phyloP scores from a whole-genome alignment of 495 filamentous ascomycete genomes.

The Oidiodendron maius region DNA sequence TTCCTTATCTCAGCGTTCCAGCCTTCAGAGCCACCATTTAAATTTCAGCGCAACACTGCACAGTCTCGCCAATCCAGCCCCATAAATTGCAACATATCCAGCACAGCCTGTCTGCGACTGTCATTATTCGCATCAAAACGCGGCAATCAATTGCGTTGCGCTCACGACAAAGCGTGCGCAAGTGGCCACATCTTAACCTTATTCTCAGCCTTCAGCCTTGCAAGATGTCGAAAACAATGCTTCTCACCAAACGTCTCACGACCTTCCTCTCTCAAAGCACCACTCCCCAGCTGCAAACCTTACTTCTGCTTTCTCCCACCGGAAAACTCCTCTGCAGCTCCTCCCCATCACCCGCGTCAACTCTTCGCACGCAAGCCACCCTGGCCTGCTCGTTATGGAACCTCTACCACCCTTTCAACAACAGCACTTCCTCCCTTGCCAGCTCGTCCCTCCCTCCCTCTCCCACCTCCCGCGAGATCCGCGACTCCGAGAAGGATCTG shows the following conservation, averaged over 20 bases:
- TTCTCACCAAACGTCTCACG: slow-evolving; percentile 23
- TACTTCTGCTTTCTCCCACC: slow-evolving; percentile 22
- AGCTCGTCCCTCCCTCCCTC: slow-evolving; percentile 5
- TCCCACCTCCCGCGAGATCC: not conserved
- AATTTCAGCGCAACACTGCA: too few relatives aligned
- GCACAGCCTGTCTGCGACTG: too few relatives aligned
- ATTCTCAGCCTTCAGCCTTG: not conserved
- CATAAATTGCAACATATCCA: too few relatives aligned
- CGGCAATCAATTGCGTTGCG: too few relatives aligned
- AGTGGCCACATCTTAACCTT: too few relatives aligned
- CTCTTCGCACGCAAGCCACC: slow-evolving; percentile 24
- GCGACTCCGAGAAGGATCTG: slow-evolving; percentile 11
- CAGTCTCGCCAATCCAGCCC: too few relatives aligned
- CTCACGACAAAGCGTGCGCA: too few relatives aligned
- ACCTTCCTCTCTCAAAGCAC: slow-evolving; percentile 21
- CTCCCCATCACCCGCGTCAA: slow-evolving; percentile 20
- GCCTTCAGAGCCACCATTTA: too few relatives aligned
- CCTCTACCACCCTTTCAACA: slow-evolving; percentile 17
- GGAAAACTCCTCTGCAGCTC: slow-evolving; percentile 24
- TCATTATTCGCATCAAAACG: too few relatives aligned
- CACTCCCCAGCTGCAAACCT: slow-evolving; percentile 17
- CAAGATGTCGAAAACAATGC: slow-evolving; percentile 23
- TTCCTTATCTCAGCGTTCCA: too few relatives aligned
- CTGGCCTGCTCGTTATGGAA: slow-evolving; percentile 24
- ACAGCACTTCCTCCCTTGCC: not conserved